phyloP scores from a whole-genome alignment of 768 basidiomycete species.

The Atractiella rhizophila region DNA sequence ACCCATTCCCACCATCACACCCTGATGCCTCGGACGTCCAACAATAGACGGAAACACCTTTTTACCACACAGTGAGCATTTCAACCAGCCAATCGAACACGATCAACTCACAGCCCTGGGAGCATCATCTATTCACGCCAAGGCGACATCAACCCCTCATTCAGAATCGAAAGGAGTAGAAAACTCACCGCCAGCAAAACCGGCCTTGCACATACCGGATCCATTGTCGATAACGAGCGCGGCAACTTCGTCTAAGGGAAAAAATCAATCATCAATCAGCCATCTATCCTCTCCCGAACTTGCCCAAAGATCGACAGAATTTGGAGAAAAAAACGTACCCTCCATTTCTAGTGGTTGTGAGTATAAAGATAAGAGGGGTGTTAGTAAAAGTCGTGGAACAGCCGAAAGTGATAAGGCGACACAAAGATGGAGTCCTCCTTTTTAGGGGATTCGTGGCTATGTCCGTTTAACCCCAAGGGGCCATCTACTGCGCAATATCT shows the following conservation, averaged over 20 bases:
- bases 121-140: slow-evolving; percentile 59
- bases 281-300: background rate
- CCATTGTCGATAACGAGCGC: slow-evolving; percentile 19
- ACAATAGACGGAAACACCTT: slow-evolving; percentile 43
- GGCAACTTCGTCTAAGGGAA: slow-evolving; percentile 15
- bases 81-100: background rate
- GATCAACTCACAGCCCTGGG: slow-evolving; percentile 52
- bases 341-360: too few species aligned
- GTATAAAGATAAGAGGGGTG: too few species aligned
- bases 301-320: too few species aligned
- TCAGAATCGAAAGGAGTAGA: slow-evolving; percentile 1
- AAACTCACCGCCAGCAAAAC: slow-evolving; percentile 18
- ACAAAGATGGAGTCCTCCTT: too few species aligned
- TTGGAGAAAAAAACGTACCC: too few species aligned
- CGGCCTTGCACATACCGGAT: slow-evolving; percentile 96
- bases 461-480: too few species aligned
- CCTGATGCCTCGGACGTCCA: slow-evolving; percentile 77
- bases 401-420: too few species aligned
- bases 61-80: background rate
- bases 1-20: slow-evolving; percentile 93
- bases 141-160: slow-evolving; percentile 5
- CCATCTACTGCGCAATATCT: too few species aligned
- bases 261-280: background rate
- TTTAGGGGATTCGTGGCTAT: too few species aligned
- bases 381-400: too few species aligned